Evolutionary conservation across 2,329 filamentous ascomycete species (phyloP).

Genomic region (Ophiostoma fasciatum): DNA sequence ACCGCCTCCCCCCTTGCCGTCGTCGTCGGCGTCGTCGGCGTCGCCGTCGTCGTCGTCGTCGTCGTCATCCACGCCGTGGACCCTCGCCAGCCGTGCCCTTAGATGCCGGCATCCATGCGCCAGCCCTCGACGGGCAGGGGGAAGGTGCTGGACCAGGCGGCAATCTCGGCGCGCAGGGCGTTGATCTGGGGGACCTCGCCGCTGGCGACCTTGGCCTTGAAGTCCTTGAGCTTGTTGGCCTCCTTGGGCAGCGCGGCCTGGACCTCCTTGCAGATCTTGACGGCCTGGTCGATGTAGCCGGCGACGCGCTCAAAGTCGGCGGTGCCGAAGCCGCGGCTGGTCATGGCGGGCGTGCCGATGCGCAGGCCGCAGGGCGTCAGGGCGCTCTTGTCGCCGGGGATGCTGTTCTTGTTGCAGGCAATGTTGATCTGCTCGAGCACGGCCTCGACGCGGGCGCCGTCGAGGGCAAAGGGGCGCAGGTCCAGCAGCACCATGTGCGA

Average conservation of each 20-base stretch:
- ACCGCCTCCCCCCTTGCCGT: not conserved
- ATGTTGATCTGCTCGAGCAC: constrained; percentile 98
- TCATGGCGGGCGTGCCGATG: constrained; percentile 96
- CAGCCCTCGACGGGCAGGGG: constrained; percentile 75
- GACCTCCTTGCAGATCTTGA: constrained; percentile 81
- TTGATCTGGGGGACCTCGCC: constrained; percentile 73
- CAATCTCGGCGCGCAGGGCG: constrained; percentile 76
- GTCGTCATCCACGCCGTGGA: too few relatives aligned
- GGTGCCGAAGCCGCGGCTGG: constrained; percentile 80
- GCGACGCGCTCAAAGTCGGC: constrained; percentile 87
- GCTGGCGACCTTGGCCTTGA: constrained; percentile 78
- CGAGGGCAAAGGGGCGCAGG: constrained; percentile 71
- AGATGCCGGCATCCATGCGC: constrained; percentile 45
- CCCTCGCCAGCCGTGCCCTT: too few relatives aligned
- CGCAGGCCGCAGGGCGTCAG: constrained; percentile 89
- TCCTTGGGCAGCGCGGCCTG: constrained; percentile 81
- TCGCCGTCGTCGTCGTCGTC: too few relatives aligned
- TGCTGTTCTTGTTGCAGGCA: constrained; percentile 98
- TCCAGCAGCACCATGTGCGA: constrained; percentile 96
- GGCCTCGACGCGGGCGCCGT: constrained; percentile 89
- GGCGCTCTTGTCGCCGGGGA: constrained; percentile 93
- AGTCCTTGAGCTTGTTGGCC: constrained; percentile 99
- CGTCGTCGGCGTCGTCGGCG: not conserved
- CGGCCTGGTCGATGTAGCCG: constrained; percentile 72
- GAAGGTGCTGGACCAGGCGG: constrained; percentile 75